Evolutionary conservation across 331 rosid genomes (phyloP).

Genomic region (Telfairia occidentalis): DNA sequence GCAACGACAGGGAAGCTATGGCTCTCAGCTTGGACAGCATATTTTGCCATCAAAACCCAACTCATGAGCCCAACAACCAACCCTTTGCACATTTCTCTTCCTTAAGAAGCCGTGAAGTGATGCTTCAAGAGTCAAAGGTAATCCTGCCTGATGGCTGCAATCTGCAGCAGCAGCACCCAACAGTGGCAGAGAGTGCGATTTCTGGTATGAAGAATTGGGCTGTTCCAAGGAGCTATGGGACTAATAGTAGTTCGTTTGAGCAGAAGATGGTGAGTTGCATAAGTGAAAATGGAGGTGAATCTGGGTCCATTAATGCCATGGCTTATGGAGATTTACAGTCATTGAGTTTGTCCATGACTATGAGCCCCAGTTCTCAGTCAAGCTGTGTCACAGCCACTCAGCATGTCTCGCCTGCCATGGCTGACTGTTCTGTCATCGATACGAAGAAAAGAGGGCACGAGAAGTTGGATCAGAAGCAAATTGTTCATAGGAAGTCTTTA

Average conservation of each 20-base stretch:
- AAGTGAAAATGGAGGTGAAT: slow-evolving; percentile 44
- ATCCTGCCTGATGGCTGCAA: slow-evolving; percentile 29
- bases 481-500: slow-evolving; percentile 77
- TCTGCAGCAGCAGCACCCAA: slow-evolving; percentile 27
- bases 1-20: slow-evolving; percentile 48
- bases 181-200: slow-evolving; percentile 24
- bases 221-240: slow-evolving; percentile 14
- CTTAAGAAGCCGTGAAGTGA: slow-evolving; percentile 29
- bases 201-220: slow-evolving; percentile 46
- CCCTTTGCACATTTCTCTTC: slow-evolving; percentile 18
- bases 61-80: slow-evolving; percentile 23
- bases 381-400: slow-evolving; percentile 68
- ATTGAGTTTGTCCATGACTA: slow-evolving; percentile 50
- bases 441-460: slow-evolving; percentile 71
- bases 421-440: slow-evolving; percentile 45
- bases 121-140: slow-evolving; percentile 36
- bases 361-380: slow-evolving; percentile 84
- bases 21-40: slow-evolving; percentile 61
- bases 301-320: slow-evolving; percentile 48
- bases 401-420: slow-evolving; percentile 36
- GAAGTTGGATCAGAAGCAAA: slow-evolving; percentile 59
- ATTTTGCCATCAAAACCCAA: slow-evolving; percentile 38
- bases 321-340: slow-evolving; percentile 66
- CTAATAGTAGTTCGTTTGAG: not conserved
- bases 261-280: slow-evolving; percentile 12